Evolutionary conservation across 768 basidiomycete genomes (phyloP).

Genomic region (Termitomyces sp.): DNA sequence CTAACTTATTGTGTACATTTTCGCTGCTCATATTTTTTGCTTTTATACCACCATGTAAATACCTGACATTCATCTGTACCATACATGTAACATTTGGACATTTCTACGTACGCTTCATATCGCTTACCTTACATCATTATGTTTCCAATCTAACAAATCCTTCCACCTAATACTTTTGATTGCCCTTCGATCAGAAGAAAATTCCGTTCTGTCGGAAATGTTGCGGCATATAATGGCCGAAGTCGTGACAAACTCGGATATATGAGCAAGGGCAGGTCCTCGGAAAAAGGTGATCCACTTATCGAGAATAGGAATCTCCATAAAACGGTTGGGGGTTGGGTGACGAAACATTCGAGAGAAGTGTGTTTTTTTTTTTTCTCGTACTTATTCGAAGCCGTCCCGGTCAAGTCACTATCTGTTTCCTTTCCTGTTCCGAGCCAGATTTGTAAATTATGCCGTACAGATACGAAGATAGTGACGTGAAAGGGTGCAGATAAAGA

Average conservation of each 20-base stretch:
- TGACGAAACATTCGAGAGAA: background rate
- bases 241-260: too few relatives aligned
- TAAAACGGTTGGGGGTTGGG: background rate
- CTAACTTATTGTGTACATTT: constrained; percentile 5
- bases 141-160: background rate
- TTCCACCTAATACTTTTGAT: background rate
- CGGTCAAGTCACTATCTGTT: background rate
- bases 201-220: background rate
- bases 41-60: background rate
- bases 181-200: background rate
- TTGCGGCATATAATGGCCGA: background rate
- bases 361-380: too few relatives aligned
- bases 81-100: background rate
- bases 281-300: too few relatives aligned
- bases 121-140: background rate
- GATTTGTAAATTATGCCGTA: background rate
- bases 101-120: background rate
- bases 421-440: background rate
- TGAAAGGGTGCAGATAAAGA: background rate
- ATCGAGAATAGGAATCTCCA: background rate
- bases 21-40: background rate
- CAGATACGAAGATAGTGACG: background rate
- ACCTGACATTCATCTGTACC: background rate
- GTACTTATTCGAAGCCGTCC: too few relatives aligned
- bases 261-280: too few relatives aligned